Base-by-base conservation (phyloP, 805 yeast species). In the Wickerhamiella bombiphila region DNA sequence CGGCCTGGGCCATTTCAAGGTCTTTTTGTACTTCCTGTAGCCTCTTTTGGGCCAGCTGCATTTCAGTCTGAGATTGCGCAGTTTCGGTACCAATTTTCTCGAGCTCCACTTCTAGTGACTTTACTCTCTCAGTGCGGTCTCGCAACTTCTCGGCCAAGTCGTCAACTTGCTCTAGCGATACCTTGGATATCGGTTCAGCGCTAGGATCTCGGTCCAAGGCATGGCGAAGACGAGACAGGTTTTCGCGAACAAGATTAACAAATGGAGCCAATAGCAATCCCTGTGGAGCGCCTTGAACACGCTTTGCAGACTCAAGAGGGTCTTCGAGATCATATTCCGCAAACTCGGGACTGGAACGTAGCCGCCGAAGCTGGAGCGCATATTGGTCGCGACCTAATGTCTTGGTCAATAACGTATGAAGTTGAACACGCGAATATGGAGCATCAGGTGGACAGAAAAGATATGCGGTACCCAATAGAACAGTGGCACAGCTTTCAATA, bases 221-320 rank as follows among this genome's bases (percentile, higher is more conserved):
- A 32, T 74, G 68, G 43, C 69, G 69, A 20, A 91, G 71, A 41
- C 95, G 66, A 22, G 65, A 57, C 43, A 68, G 72, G 49, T 82
- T 79, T 2, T 79, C 91, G 43, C 74, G 74, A 31, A 91, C 60
- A 36, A 85, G 59, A 3, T 60, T 61, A 3, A 80, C 74, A 53
- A 82, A 82, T 2, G 65, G 58, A 0, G 69, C 53, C 41, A 76
- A 77, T 51, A 91, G 78, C 49, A 69, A 83, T 1, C 88, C 79
- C 41, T 74, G 72, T 0, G 97, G 98, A 30, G 88, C 66, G 1
- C 98, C 98, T 2, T 74, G 76, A 53, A 83, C 94, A 44, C 70
- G 68, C 13, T n/a, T 16, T 3, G 64, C 63, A 2, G 76, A 70
- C 14, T 64, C 61, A 18, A 70, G 55, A 20, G 71, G 60, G 17